Evolutionary conservation across 371 early-diverging fungal genomes (phyloP), one percentile per base, ranked within the genome.

Genomic region (Mucor lusitanicus): DNA sequence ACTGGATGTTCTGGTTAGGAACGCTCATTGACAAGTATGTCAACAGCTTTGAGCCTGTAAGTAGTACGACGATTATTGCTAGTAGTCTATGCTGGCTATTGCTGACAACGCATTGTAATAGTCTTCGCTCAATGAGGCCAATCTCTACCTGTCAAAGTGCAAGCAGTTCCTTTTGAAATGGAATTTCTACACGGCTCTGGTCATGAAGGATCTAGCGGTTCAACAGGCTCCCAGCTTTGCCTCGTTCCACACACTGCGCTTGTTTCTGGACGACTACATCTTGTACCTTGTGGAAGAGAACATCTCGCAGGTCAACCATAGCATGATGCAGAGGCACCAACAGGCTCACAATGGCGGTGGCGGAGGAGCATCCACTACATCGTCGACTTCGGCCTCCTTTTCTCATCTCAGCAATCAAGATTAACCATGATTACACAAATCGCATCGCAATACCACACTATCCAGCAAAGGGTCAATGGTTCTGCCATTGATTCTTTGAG

Each of bases 191-290:
- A 67, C 73, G 2, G 65, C 77, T 2, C 42, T 86, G 21, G 67
- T 81, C 32, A 67, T 86, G 69, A 78, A 80, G 6, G 85, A 85
- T 33, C 65, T 87, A 55, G 71, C 81, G 21, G 58, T 82, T 19
- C 65, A 76, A 46, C 68, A 74, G 23, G 76, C 82, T 6, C 37
- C 46, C 25, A 83, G 78, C 50, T 74, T 81, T 59, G 82, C 70
- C n/a, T 70, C 73, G 3, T 84, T 87, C 42, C 78, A 83, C 53
- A 73, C 70, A 21, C 59, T 88, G 21, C 62, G 70, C 5, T 37
- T 84, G 2, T 85, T 88, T 64, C 70, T 85, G 32, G 87, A 88
- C 72, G 88, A 87, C 59, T 81, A 82, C 58, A 58, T 85, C 8
- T 73, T 82, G 25, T 86, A 76, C 35, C 61, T 81, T 12, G 79